Base-by-base conservation (phyloP, 2,329 filamentous ascomycete genomes). In the Neofusicoccum parvum region DNA sequence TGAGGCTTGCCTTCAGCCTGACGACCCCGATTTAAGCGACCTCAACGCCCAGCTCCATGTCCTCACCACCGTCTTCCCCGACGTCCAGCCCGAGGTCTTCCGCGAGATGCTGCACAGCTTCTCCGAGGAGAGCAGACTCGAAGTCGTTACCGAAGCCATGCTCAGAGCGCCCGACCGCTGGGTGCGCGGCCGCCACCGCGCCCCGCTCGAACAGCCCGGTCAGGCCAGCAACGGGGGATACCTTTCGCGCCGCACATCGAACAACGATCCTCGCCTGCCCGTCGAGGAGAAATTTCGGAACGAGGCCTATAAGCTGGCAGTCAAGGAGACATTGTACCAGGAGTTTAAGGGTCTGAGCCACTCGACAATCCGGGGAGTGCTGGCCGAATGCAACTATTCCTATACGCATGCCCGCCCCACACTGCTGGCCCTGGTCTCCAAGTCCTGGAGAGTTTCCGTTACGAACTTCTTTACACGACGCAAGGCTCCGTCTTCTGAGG, bases 41-140 rank as follows among this genome's bases (percentile, higher is more conserved):
- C 83, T 94, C 56, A 94, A 94, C 79, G 81, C 82, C 59, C 85
- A 87, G 70, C 86, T 95, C 68, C 85, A 86, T 67, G 87, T 85
- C 12, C 85, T 95, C 49, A 86, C 88, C 23, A 87, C 87, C 54
- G 84, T 94, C 9, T 95, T 95, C 69, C 92, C 92, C 34, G 87
- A 94, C 76, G 83, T 94, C n/a, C 90, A 92, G 76, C 83, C 91
- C 67, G 90, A 94, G 70, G 91, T 94, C 17, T 92, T 95, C 73
- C 87, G 91, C 50, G 91, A 94, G 80, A 91, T 95, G 86, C 86
- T 95, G 56, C 80, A 84, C 45, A 90, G 83, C 72, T 90, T 94
- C 73, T 89, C 90, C 71, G 87, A 89, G 71, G 90, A 94, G 76
- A 94, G 91, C 68, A 83, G 91, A 69, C 79, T 94, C 27, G 89